Conservation (phyloP, 169 alveolate species). For the Plasmodium coatneyi region DNA sequence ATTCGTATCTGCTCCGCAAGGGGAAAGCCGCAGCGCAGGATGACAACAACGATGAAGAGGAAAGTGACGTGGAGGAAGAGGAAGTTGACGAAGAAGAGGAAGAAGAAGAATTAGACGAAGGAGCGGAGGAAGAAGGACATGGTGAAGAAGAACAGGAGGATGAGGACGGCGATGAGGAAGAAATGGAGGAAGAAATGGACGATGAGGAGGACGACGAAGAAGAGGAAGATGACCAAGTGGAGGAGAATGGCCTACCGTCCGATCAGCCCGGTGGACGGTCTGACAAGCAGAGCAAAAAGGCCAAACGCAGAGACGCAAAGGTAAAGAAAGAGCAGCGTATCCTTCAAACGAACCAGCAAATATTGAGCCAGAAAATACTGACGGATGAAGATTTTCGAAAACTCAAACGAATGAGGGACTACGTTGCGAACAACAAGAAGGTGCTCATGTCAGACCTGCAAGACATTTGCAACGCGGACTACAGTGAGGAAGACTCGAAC, state of each 20-base stretch:
- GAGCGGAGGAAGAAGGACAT: background rate
- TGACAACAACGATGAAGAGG: background rate
- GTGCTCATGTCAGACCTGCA: constrained; percentile 23
- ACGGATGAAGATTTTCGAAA: constrained; percentile 60
- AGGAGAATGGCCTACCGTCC: too few species aligned
- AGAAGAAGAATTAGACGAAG: background rate
- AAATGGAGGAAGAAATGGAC: too few species aligned
- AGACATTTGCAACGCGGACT: constrained; percentile 30
- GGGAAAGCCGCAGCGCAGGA: background rate
- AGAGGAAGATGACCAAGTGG: background rate
- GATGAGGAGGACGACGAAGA: background rate
- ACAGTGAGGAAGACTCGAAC: constrained; percentile 8
- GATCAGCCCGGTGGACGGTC: too few species aligned
- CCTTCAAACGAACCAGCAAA: background rate
- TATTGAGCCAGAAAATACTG: constrained; percentile 31
- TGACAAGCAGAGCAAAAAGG: background rate
- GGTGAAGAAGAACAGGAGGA: background rate
- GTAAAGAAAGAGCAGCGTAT: constrained; percentile 5
- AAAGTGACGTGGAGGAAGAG: background rate
- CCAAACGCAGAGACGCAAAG: constrained; percentile 17
- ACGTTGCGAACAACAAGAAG: constrained; percentile 18
- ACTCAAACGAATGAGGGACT: constrained; percentile 38
- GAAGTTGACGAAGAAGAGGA: background rate
- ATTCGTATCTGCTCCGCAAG: constrained; percentile 14
- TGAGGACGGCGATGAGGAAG: background rate